Conservation (phyloP, 1,139 yeast genomes). For the Candida neerlandica region DNA sequence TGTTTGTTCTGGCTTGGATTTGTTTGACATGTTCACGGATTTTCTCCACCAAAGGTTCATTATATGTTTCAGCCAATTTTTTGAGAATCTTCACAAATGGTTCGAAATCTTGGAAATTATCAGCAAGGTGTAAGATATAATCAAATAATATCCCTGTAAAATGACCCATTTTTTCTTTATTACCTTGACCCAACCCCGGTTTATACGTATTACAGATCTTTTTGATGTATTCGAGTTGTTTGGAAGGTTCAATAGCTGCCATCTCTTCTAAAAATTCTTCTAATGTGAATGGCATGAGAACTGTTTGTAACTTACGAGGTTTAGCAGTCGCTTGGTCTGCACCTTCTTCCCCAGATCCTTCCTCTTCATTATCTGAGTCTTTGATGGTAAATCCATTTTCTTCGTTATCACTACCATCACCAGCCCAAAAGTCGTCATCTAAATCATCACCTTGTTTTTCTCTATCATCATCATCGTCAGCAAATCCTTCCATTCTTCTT, state of each 20-base stretch:
- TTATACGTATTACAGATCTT: constrained; percentile 64
- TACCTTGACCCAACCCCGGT: constrained; percentile 79
- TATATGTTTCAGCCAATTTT: constrained; percentile 65
- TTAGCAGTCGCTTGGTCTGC: constrained; percentile 12
- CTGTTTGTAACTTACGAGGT: constrained; percentile 17
- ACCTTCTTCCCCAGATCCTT: constrained; percentile 24
- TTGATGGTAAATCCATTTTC: constrained; percentile 36
- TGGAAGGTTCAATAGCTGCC: constrained; percentile 33
- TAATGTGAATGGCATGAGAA: constrained; percentile 61
- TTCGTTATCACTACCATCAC: constrained; percentile 47
- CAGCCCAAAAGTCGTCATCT: constrained; percentile 61
- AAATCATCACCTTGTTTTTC: constrained; percentile 71
- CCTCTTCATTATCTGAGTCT: constrained; percentile 24
- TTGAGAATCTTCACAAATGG: constrained; percentile 55
- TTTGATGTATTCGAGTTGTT: constrained; percentile 53
- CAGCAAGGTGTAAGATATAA: constrained; percentile 56
- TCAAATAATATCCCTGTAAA: constrained; percentile 69
- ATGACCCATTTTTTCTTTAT: constrained; percentile 69
- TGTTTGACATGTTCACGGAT: constrained; percentile 36
- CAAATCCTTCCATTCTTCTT: constrained; percentile 79
- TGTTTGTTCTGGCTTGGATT: constrained; percentile 51
- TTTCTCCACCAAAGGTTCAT: constrained; percentile 58
- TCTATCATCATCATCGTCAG: constrained; percentile 40
- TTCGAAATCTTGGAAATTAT: constrained; percentile 28
- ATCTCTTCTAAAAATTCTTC: constrained; percentile 45